phyloP scores from a whole-genome alignment of 306 rosid species.

The Luffa acutangula region DNA sequence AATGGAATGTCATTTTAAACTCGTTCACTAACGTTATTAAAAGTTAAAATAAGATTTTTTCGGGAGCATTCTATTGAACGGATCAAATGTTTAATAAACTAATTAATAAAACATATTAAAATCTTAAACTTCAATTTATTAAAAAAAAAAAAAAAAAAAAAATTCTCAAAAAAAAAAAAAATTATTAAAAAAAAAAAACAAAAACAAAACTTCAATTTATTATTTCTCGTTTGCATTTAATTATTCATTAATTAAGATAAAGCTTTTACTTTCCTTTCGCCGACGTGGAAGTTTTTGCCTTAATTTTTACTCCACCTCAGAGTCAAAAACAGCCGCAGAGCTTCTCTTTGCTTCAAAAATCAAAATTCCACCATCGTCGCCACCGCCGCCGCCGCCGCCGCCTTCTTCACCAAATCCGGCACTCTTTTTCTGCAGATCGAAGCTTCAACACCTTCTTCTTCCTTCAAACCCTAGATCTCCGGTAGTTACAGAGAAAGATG shows the following conservation, averaged over 20 bases:
- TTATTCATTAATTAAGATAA: neutral
- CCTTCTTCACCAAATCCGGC: neutral
- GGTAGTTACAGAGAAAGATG: conserved; percentile 17
- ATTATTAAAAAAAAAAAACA: neutral
- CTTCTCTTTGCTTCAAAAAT: neutral
- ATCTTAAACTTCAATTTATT: neutral
- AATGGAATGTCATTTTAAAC: too few species aligned
- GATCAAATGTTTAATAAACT: neutral
- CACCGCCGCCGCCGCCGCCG: neutral
- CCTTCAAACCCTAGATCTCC: neutral
- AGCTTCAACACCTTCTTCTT: neutral
- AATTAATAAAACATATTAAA: neutral
- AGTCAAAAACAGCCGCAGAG: neutral
- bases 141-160: too few species aligned
- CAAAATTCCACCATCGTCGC: neutral
- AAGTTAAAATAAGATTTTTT: too few species aligned
- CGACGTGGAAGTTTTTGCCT: conserved; percentile 7
- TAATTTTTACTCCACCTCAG: neutral
- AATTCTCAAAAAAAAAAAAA: too few species aligned
- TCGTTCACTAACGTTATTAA: too few species aligned
- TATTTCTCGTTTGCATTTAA: neutral
- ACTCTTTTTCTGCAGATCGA: neutral
- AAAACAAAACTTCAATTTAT: neutral
- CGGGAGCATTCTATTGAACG: too few species aligned
- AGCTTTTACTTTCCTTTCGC: neutral